Base-by-base conservation (phyloP, 768 basidiomycete species). In the Pleurotus salmoneostramineus region DNA sequence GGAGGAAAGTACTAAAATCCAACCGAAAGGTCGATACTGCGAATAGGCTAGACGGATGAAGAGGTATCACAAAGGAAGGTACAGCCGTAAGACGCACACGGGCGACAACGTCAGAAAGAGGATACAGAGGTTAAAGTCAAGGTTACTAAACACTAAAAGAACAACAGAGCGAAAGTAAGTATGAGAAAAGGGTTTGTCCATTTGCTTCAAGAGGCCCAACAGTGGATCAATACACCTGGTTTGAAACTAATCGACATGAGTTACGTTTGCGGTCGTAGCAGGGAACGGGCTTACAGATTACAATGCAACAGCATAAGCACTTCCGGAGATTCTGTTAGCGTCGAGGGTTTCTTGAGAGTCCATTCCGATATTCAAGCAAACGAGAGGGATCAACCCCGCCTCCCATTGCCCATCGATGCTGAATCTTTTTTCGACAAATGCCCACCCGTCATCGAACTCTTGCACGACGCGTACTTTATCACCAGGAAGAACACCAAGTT, bases 381-480 rank as follows among this genome's bases (percentile, higher is more conserved):
- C 84, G n/a, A 89, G 71, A 4, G 88, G 88, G 47, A 90, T 86
- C 54, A 89, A 65, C 0, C 88, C 88, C 4, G 67, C 63, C 57
- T 73, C 65, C 49, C 66, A 68, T 40, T 68, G 68, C 4, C 54
- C 62, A n/a, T 62, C 59, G 3, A 64, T 66, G 2, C 58, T 60
- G 7, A 78, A 54, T 11, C 52, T 36, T 58, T 75, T 81, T 71
- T 87, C 80, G 37, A 87, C 81, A 60, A 81, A 68, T 5, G 81
- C 82, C 89, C 89, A 91, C 0, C 88, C 89, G 62, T 90, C 89
- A 58, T 87, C 83, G 64, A 83, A 91, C 21, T 80, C 63, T 50
- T 73, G 70, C 8, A 85, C 4, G 33, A 90, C 69, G 63, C 70
- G 79, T 8, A 89, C 81, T 4, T 63, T 62, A 50, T 89, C 87